Evolutionary conservation across 805 yeast species (phyloP), one percentile per base, ranked within the genome.

Genomic region (Scheffersomyces ergatensis): DNA sequence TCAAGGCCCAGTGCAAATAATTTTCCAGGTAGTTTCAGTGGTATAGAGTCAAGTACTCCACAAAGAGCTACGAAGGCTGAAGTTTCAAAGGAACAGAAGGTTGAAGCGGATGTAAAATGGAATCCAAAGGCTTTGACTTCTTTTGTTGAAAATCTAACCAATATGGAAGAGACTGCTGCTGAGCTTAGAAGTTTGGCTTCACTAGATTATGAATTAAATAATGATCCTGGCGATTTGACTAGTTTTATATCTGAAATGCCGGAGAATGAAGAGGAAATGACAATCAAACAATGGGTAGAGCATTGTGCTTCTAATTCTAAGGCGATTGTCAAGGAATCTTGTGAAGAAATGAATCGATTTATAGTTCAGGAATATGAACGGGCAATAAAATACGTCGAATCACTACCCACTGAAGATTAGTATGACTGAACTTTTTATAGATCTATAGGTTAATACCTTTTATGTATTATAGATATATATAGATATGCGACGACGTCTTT

Each of bases 161-260:
- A 55, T 38, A 57, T 71, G 51, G 66, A 63, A 43, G 61, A 62
- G 2, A 61, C 74, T 4, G 58, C 70, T 3, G 54, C 55, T 14
- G 70, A 58, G 36, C 53, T 71, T 16, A 54, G 58, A 30, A 51
- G 54, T 17, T 47, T 71, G n/a, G 50, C 69, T 2, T 53, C 62
- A 7, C 60, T 72, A 0, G 57, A 57, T 7, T 68, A 67, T 45
- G 67, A 70, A 31, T 59, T 82, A 14, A 70, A 75, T 47, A 79
- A 82, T 46, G 95, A 85, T 54, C 56, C 82, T 43, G 89, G 92
- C 1, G 74, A 75, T 21, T 60, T 85, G 17, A 77, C 86, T 0
- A 68, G 69, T 37, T 85, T 85, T 51, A 78, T 84, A 5, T 71
- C 80, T 1, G 79, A 78, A 33, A 80, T 85, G 78, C 90, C 92